phyloP scores from a whole-genome alignment of 2,329 filamentous ascomycete genomes.

The Fusarium sambucinum region DNA sequence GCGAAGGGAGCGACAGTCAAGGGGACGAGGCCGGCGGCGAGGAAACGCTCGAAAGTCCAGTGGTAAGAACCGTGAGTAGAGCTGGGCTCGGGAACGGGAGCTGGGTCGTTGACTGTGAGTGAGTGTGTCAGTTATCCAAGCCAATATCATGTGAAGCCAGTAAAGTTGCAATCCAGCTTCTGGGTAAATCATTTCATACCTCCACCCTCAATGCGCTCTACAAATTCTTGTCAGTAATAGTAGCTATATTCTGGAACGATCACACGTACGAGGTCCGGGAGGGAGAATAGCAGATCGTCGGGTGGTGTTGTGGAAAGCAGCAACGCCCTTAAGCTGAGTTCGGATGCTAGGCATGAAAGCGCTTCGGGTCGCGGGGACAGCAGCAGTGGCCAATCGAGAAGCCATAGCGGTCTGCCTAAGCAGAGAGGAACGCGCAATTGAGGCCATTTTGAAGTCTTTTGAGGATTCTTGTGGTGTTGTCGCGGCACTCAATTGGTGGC shows the following conservation, averaged over 20 bases:
- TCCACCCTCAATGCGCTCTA: constrained; percentile 81
- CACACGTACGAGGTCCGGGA: constrained; percentile 75
- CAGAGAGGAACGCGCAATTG: constrained; percentile 66
- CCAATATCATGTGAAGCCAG: constrained; percentile 39
- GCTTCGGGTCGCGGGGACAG: constrained; percentile 55
- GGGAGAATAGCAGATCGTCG: constrained; percentile 84
- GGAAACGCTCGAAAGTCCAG: constrained; percentile 93
- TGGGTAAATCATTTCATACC: constrained; percentile 63
- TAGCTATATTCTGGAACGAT: no score
- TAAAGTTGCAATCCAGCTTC: constrained; percentile 16
- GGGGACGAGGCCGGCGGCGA: constrained; percentile 85
- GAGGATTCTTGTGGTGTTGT: constrained; percentile 27
- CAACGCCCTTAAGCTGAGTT: constrained; percentile 64
- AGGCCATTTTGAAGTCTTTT: constrained; percentile 62
- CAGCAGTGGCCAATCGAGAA: constrained; percentile 54
- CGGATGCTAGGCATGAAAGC: constrained; percentile 49
- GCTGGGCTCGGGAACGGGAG: constrained; percentile 75
- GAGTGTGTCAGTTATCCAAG: constrained; percentile 26
- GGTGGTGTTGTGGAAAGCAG: constrained; percentile 88
- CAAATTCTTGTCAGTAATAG: constrained; percentile 57
- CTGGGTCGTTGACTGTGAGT: constrained; percentile 83
- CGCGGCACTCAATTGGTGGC: constrained; percentile 48
- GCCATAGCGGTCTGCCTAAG: constrained; percentile 65
- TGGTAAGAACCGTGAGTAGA: constrained; percentile 95
- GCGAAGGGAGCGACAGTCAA: constrained; percentile 93